A percentile compares a stretch with the other conserved stretches of the same genome.
phyloP scores from a whole-genome alignment of 495 filamentous ascomycete genomes.

The Talaromyces stipitatus region DNA sequence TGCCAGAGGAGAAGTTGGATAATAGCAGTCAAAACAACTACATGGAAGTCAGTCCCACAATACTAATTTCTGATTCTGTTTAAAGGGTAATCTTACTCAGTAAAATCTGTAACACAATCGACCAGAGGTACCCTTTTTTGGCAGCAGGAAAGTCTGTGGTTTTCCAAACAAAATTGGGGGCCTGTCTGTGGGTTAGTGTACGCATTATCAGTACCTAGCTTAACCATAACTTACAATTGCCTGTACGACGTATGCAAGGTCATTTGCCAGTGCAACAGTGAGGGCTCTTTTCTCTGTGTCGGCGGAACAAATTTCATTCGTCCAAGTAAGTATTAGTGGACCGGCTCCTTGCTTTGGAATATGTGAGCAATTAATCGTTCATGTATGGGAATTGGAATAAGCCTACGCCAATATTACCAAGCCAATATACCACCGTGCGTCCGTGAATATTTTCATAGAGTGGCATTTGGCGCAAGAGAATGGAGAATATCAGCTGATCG shows the following conservation, averaged over 20 bases:
- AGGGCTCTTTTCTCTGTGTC: conserved; percentile 20
- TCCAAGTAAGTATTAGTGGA: conserved; percentile 12
- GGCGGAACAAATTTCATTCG: conserved; percentile 21
- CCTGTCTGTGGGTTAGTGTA: conserved; percentile 9
- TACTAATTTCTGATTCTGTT: neutral
- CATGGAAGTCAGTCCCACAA: neutral
- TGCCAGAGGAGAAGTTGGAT: neutral
- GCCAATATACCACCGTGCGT: conserved; percentile 21
- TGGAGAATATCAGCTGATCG: conserved; percentile 17
- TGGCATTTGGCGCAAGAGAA: conserved; percentile 26
- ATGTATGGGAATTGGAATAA: neutral
- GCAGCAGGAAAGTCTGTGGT: conserved; percentile 28
- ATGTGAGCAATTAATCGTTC: neutral
- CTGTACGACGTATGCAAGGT: conserved; percentile 20
- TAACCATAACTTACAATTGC: conserved; percentile 20
- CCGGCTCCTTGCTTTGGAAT: neutral
- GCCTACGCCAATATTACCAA: conserved; percentile 7
- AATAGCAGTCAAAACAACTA: neutral
- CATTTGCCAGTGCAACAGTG: conserved; percentile 17
- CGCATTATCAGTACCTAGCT: no score
- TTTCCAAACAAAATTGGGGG: conserved; percentile 33
- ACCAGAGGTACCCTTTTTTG: conserved; percentile 25
- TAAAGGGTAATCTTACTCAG: neutral
- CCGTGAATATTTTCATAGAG: conserved; percentile 24
- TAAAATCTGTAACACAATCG: conserved; percentile 19